These are phyloP conservation scores for Floccularia luteovirens DNA, from an alignment of 768 basidiomycete species.

Conservation along the genomic window DNA sequence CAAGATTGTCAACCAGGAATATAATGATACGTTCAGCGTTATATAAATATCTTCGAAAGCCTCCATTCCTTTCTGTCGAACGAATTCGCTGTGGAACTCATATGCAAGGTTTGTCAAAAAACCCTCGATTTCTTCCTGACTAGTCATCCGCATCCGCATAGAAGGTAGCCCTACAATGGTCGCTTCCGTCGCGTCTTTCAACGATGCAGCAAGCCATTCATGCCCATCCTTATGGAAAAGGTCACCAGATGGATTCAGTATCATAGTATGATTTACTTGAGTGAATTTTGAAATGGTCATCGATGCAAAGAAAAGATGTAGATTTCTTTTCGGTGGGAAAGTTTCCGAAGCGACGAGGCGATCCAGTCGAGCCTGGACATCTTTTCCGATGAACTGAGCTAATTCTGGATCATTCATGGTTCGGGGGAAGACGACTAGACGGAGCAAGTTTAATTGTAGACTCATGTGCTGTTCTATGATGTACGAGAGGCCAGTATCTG, in stretches of 20 bases:
- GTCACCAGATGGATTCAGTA: constrained; percentile 17
- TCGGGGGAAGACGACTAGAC: constrained; percentile 71
- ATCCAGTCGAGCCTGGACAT: constrained; percentile 65
- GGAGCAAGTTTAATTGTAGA: constrained; percentile 55
- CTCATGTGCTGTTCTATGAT: constrained; percentile 69
- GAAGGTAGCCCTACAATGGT: constrained; percentile 76
- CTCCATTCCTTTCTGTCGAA: constrained; percentile 40
- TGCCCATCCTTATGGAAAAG: constrained; percentile 26
- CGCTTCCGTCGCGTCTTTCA: constrained; percentile 57
- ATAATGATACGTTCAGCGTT: constrained; percentile 74
- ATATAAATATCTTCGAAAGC: constrained; percentile 77
- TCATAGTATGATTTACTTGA: constrained; percentile 46
- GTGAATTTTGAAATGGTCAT: constrained; percentile 69
- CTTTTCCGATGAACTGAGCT: constrained; percentile 63
- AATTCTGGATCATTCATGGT: constrained; percentile 73
- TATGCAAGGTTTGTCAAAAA: constrained; percentile 41
- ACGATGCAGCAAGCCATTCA: constrained; percentile 53
- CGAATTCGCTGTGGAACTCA: constrained; percentile 67
- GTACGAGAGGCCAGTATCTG: constrained; percentile 50
- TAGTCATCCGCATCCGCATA: constrained; percentile 77
- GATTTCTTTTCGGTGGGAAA: constrained; percentile 48
- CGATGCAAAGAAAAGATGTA: constrained; percentile 67
- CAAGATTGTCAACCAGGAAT: constrained; percentile 74
- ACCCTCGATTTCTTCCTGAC: constrained; percentile 47
- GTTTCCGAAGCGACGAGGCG: constrained; percentile 48